Conservation (phyloP, 2,329 filamentous ascomycete species). For the Claviceps sorghi region DNA sequence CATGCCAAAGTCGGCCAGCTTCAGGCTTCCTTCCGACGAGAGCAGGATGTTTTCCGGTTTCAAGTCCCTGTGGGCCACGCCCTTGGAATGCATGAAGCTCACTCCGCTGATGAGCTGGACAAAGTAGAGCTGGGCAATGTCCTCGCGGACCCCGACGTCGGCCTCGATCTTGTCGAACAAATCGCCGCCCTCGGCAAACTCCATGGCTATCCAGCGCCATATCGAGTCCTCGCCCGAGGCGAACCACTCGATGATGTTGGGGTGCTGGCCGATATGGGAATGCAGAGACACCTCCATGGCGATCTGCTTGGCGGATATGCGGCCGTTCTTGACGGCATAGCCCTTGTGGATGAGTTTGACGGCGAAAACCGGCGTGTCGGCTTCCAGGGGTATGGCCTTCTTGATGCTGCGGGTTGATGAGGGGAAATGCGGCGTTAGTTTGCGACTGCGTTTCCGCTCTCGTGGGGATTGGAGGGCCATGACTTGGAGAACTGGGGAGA, state of each 20-base stretch:
- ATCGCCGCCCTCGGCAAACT: slow-evolving; percentile 87
- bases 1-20: slow-evolving; percentile 93
- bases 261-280: slow-evolving; percentile 73
- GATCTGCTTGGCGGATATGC: slow-evolving; percentile 77
- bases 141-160: slow-evolving; percentile 83
- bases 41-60: slow-evolving; percentile 94
- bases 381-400: slow-evolving; percentile 67
- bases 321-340: slow-evolving; percentile 78
- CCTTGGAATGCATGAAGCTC: slow-evolving; percentile 90
- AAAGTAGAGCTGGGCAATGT: slow-evolving; percentile 95
- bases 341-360: slow-evolving; percentile 98
- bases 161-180: slow-evolving; percentile 99
- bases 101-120: slow-evolving; percentile 80
- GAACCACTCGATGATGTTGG: slow-evolving; percentile 89
- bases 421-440: slow-evolving; percentile 3
- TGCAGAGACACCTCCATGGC: slow-evolving; percentile 86
- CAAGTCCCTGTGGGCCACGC: slow-evolving; percentile 80
- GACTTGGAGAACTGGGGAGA: neutral
- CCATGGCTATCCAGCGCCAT: slow-evolving; percentile 98
- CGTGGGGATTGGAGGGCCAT: no score
- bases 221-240: slow-evolving; percentile 68
- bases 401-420: slow-evolving; percentile 51
- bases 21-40: slow-evolving; percentile 70
- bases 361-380: slow-evolving; percentile 66
- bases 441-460: neutral